Evolutionary conservation across 257 asterid species (phyloP).

Genomic region (Solanum pennellii): DNA sequence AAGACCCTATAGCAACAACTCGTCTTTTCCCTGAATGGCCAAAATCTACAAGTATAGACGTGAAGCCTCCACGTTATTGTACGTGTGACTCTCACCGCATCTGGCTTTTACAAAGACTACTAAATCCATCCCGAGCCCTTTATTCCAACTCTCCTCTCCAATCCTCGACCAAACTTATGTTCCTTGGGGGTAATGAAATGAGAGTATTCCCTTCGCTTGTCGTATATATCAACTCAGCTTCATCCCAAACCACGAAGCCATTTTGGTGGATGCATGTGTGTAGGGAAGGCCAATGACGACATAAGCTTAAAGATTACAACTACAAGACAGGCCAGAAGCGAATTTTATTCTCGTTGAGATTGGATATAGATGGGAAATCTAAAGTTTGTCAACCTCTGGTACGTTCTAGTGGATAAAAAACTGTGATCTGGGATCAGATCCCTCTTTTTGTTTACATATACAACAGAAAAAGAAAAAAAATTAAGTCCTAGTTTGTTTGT

Average conservation of each 20-base stretch:
- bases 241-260: slow-evolving; percentile 2
- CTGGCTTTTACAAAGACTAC: neutral
- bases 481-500: neutral
- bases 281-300: neutral
- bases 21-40: neutral
- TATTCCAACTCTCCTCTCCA: neutral
- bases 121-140: neutral
- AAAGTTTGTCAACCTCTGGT: neutral
- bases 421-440: neutral
- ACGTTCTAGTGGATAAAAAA: neutral
- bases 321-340: slow-evolving; percentile 9
- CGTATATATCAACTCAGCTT: slow-evolving; percentile 4
- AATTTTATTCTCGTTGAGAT: slow-evolving; percentile 7
- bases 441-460: neutral
- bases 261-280: neutral
- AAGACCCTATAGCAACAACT: neutral
- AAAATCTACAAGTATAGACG: neutral
- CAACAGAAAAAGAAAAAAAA: neutral
- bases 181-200: neutral
- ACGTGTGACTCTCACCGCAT: neutral
- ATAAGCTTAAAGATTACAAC: slow-evolving; percentile 11
- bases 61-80: neutral
- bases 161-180: neutral
- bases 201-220: slow-evolving; percentile 4
- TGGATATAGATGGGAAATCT: neutral